Evolutionary conservation across 805 yeast genomes (phyloP).

Genomic region (Metschnikowia orientalis): DNA sequence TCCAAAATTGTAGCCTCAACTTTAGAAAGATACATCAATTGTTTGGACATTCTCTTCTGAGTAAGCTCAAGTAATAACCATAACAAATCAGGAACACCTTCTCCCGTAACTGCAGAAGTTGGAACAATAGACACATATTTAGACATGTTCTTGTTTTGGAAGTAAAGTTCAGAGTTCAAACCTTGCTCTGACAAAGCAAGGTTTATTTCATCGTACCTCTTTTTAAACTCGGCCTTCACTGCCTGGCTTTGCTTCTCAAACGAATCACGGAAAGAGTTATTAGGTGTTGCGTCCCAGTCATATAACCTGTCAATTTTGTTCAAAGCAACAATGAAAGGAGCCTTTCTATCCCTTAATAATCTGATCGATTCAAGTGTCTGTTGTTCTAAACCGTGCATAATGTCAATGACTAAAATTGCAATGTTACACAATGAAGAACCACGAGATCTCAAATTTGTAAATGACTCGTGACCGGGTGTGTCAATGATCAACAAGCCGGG

Average conservation of each 20-base stretch:
- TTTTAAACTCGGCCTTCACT: slow-evolving; percentile 89
- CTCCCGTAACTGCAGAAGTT: slow-evolving; percentile 98
- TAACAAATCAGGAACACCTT: slow-evolving; percentile 98
- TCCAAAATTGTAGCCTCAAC: slow-evolving; percentile 95
- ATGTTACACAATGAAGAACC: slow-evolving; percentile 99
- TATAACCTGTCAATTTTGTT: slow-evolving; percentile 97
- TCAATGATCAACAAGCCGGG: slow-evolving; percentile 97
- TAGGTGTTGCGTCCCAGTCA: slow-evolving; percentile 88
- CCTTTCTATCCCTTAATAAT: slow-evolving; percentile 91
- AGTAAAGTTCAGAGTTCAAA: slow-evolving; percentile 93
- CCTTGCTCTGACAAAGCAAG: slow-evolving; percentile 96
- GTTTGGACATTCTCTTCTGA: slow-evolving; percentile 98
- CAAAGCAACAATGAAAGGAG: slow-evolving; percentile 95
- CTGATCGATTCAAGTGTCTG: slow-evolving; percentile 94
- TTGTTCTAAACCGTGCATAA: slow-evolving; percentile 98
- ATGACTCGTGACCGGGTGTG: slow-evolving; percentile 99
- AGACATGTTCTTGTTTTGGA: slow-evolving; percentile 89
- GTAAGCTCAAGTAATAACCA: slow-evolving; percentile 94
- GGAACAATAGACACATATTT: slow-evolving; percentile 96
- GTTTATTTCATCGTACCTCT: slow-evolving; percentile 78
- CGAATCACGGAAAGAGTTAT: slow-evolving; percentile 95
- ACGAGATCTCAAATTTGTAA: slow-evolving; percentile 94
- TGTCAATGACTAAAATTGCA: slow-evolving; percentile 96
- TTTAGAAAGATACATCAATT: slow-evolving; percentile 89
- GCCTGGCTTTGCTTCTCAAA: slow-evolving; percentile 74